Percentiles rank a stretch among this genome's conserved stretches.
Evolutionary conservation across 2,329 filamentous ascomycete genomes (phyloP).

Genomic region (Aspergillus udagawae): DNA sequence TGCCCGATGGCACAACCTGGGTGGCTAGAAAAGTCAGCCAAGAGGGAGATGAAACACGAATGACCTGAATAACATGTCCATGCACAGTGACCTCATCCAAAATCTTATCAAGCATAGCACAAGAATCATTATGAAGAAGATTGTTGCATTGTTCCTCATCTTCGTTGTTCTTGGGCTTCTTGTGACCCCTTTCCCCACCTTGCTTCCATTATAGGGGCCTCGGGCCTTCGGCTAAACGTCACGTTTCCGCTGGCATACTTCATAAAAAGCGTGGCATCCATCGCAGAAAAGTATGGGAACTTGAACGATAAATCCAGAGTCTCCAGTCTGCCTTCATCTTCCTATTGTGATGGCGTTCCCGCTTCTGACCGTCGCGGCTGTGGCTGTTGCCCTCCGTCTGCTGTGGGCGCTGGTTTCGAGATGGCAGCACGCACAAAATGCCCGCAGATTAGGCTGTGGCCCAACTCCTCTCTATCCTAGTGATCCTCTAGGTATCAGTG

Average conservation of each 20-base stretch:
- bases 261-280: not conserved
- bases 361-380: conserved; percentile 14
- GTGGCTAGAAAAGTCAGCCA: not conserved
- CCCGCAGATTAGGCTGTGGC: conserved; percentile 22
- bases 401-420: conserved; percentile 18
- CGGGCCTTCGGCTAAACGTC: not conserved
- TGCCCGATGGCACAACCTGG: not conserved
- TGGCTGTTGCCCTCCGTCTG: conserved; percentile 20
- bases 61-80: not conserved
- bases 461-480: conserved; percentile 22
- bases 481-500: conserved; percentile 24
- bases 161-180: not conserved
- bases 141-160: not conserved
- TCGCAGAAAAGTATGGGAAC: not conserved
- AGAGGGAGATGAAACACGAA: not conserved
- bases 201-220: not conserved
- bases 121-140: not conserved
- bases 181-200: not conserved
- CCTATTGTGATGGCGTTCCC: not conserved
- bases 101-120: not conserved
- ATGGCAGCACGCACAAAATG: conserved; percentile 25
- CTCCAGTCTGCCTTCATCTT: not conserved
- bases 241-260: not conserved
- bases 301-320: not conserved
- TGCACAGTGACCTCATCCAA: not conserved